Base-by-base conservation (phyloP, 768 basidiomycete genomes). In the Pleurotus ostreatus region DNA sequence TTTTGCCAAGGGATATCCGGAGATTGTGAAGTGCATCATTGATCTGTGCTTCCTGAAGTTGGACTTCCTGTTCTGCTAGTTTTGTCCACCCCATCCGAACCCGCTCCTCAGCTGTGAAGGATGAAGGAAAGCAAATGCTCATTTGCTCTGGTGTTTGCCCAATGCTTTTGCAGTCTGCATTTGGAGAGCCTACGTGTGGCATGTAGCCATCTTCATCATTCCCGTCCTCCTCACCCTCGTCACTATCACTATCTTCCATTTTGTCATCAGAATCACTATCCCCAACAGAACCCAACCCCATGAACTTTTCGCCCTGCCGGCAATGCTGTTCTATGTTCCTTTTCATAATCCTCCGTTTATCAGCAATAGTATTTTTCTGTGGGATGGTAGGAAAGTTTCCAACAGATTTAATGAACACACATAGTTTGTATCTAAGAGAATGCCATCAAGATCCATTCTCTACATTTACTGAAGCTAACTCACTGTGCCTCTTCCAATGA, bases 1-100 rank as follows among this genome's bases (percentile, higher is more conserved):
- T 59, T 4, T 53, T 40, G 0, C 51, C 37, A 13, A 60, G 44
- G 13, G 30, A 46, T 5, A 37, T 15, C 5, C 64, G 59, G 9
- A 67, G 49, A 13, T 65, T 58, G n/a, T 65, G 40, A 1, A 67
- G 56, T 13, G 61, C 48, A 22, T 62, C 63, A 13, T 41, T 37
- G 4, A 55, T 55, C 25, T 65, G 63, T 0, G 51, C 64, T 20
- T 61, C n/a, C 0, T 60, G 59, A 5, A 67, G 51, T 23, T 49
- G 25, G 23, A 49, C 57, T 49, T 67, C 66, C 11, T 51, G 51
- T 53, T n/a, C 59, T 56, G n/a, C 61, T 34, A 16, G 41, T 26
- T 47, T 59, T 46, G n/a, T 55, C 16, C 7, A 49, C 57, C 62
- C 62, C 60, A 16, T 55, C n/a, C 0, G 39, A 46, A 3, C 60